phyloP scores from a whole-genome alignment of 257 asterid species.

The Sherardia arvensis region DNA sequence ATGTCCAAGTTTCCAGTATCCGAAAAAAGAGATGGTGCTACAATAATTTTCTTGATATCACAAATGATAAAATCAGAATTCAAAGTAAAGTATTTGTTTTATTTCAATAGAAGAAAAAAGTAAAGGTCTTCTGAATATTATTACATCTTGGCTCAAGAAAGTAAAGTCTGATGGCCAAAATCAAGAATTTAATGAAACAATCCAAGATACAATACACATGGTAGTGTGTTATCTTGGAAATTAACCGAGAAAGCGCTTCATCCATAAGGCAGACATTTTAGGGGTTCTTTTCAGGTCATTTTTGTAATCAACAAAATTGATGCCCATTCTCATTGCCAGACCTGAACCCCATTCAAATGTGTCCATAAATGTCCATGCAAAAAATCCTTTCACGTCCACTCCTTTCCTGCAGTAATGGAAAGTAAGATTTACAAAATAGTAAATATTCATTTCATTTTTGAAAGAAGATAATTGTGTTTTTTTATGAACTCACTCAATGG shows the following conservation, averaged over 20 bases:
- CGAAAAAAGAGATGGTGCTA: no score
- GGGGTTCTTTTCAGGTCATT: constrained; percentile 22
- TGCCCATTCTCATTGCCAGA: constrained; percentile 26
- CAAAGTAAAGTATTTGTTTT: background rate
- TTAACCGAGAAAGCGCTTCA: constrained; percentile 19
- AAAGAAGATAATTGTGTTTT: no score
- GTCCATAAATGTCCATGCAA: constrained; percentile 40
- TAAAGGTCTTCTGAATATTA: background rate
- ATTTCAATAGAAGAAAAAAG: background rate
- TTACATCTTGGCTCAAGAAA: background rate
- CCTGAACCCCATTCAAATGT: constrained; percentile 37
- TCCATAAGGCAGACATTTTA: constrained; percentile 31
- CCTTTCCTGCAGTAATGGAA: constrained; percentile 1
- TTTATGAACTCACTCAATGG: constrained; percentile 37
- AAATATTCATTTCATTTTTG: background rate
- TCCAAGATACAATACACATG: background rate
- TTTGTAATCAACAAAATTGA: constrained; percentile 23
- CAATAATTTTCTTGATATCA: no score
- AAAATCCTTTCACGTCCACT: constrained; percentile 32
- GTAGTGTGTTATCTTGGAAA: background rate
- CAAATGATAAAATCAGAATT: no score
- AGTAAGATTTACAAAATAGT: no score
- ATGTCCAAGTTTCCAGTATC: no score
- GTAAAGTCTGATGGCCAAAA: background rate
- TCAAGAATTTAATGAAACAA: background rate